Evolutionary conservation across 1,139 yeast genomes (phyloP).

Genomic region (Zygoascus sp.): DNA sequence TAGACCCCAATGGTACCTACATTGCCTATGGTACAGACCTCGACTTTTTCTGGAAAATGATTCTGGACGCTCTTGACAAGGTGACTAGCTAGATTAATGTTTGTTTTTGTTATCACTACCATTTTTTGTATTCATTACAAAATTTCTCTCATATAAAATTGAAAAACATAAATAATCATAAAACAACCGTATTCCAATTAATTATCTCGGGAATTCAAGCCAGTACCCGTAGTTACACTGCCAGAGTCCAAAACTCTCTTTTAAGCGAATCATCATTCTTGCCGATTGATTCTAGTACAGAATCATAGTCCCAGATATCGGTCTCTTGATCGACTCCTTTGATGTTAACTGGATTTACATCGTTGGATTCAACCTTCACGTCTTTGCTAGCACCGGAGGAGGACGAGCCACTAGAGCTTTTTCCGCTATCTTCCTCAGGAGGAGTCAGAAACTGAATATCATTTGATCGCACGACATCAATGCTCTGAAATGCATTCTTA

Average conservation of each 20-base stretch:
- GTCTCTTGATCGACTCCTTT: conserved; percentile 21
- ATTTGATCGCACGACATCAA: conserved; percentile 27
- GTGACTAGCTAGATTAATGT: background rate
- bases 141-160: background rate
- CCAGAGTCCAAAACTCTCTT: conserved; percentile 28
- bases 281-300: conserved; percentile 23
- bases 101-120: background rate
- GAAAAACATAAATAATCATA: conserved; percentile 1
- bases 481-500: conserved; percentile 28
- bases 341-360: conserved; percentile 16
- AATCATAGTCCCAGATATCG: conserved; percentile 28
- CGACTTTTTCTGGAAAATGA: conserved; percentile 14
- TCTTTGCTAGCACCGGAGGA: conserved; percentile 1
- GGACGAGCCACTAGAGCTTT: background rate
- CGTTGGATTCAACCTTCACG: conserved; percentile 13
- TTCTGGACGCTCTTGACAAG: conserved; percentile 9
- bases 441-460: conserved; percentile 29
- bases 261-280: conserved; percentile 25
- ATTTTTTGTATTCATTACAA: background rate
- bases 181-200: background rate
- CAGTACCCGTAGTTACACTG: conserved; percentile 12
- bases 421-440: conserved; percentile 22
- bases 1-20: conserved; percentile 2
- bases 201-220: background rate
- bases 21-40: background rate